Conservation (phyloP, 352 stramenopile genomes). For the Phytophthora sp. region DNA sequence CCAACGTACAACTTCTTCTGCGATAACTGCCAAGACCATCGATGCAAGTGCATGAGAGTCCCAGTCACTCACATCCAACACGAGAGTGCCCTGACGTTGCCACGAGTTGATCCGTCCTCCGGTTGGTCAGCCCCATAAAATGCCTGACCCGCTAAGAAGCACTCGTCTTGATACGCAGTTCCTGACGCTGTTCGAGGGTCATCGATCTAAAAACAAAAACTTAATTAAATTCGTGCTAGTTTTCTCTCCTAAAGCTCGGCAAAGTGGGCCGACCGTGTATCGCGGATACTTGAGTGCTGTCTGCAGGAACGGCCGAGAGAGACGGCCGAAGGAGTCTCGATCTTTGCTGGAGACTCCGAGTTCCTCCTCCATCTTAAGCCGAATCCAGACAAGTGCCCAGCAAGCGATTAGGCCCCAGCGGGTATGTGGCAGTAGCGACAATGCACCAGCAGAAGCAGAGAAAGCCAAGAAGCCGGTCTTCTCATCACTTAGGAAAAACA, state of each 20-base stretch:
- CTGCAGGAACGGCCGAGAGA: conserved; percentile 50
- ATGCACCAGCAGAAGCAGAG: no score
- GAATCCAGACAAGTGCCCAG: conserved; percentile 51
- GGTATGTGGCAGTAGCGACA: conserved; percentile 2
- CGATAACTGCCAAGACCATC: conserved; percentile 53
- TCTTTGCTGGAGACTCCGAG: conserved; percentile 19
- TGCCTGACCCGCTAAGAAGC: not conserved
- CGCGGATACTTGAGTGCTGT: conserved; percentile 32
- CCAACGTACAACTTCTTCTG: conserved; percentile 40
- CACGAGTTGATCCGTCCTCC: conserved; percentile 10
- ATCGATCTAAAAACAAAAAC: not conserved
- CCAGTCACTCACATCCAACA: conserved; percentile 46
- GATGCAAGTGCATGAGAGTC: conserved; percentile 43
- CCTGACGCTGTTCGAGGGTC: not conserved
- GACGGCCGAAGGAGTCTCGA: conserved; percentile 30
- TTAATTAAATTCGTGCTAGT: no score
- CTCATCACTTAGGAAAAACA: no score
- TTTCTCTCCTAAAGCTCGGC: not conserved
- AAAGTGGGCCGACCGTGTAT: conserved; percentile 27
- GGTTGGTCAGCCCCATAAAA: conserved; percentile 32
- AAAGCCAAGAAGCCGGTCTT: no score
- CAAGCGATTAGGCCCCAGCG: conserved; percentile 43
- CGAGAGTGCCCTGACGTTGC: conserved; percentile 23
- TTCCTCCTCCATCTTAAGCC: conserved; percentile 28
- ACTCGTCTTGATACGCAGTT: not conserved